phyloP scores from a whole-genome alignment of 495 filamentous ascomycete species.

The Penicillium roqueforti region DNA sequence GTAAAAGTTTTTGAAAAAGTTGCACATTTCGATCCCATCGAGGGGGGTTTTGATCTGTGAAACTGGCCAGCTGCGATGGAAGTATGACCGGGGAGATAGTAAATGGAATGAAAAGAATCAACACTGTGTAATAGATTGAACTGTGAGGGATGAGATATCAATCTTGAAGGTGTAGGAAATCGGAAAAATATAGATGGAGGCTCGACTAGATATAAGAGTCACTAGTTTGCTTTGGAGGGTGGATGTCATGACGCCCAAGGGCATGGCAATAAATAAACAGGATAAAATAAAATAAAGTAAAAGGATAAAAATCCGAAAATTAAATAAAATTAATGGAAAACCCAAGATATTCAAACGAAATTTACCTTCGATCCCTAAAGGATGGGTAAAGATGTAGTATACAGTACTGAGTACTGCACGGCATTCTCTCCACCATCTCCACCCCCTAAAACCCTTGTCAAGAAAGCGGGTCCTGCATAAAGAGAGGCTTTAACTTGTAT shows the following conservation, averaged over 20 bases:
- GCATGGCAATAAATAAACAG: conserved; percentile 5
- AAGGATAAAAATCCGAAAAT: background rate
- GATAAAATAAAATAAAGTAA: background rate
- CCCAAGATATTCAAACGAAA: conserved; percentile 1
- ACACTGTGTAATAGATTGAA: conserved; percentile 1
- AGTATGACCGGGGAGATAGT: background rate
- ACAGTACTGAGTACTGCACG: conserved; percentile 23
- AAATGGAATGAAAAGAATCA: conserved; percentile 1
- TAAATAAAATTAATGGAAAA: background rate
- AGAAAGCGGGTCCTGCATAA: conserved; percentile 27
- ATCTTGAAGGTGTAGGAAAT: background rate
- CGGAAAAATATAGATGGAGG: background rate
- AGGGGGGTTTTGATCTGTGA: conserved; percentile 2
- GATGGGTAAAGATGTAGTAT: conserved; percentile 17
- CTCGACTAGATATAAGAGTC: conserved; percentile 4
- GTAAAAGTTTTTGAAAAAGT: conserved; percentile 73
- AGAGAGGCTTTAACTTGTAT: conserved; percentile 15
- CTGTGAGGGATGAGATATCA: background rate
- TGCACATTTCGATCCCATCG: conserved; percentile 58
- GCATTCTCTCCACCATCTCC: conserved; percentile 10
- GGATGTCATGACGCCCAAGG: conserved; percentile 3
- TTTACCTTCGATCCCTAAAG: conserved; percentile 13
- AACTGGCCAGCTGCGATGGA: background rate
- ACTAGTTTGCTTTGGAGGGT: conserved; percentile 1
- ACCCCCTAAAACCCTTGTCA: conserved; percentile 14